phyloP scores from a whole-genome alignment of 768 basidiomycete species.

The Hemileccinum impolitum region DNA sequence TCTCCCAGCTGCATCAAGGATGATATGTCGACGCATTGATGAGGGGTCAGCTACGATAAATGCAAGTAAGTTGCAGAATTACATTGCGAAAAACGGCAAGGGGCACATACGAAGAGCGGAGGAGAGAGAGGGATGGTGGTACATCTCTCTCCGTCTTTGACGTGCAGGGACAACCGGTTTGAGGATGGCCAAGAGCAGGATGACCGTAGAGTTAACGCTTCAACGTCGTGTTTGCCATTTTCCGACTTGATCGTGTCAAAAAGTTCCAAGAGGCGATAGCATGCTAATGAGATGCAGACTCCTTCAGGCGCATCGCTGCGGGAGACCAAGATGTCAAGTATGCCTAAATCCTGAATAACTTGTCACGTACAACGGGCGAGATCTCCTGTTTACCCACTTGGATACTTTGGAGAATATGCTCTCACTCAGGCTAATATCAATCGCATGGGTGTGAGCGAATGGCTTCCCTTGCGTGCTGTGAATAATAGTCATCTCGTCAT shows the following conservation, averaged over 20 bases:
- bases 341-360: not conserved
- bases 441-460: slow-evolving; percentile 15
- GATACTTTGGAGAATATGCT: slow-evolving; percentile 25
- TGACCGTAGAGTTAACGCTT: slow-evolving; percentile 22
- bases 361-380: slow-evolving; percentile 29
- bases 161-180: slow-evolving; percentile 18
- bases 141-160: slow-evolving; percentile 6
- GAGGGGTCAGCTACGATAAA: slow-evolving; percentile 39
- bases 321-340: not conserved
- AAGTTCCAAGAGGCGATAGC: slow-evolving; percentile 36
- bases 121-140: slow-evolving; percentile 23
- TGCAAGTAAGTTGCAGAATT: not conserved
- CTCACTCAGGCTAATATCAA: slow-evolving; percentile 32
- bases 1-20: slow-evolving; percentile 38
- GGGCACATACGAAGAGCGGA: slow-evolving; percentile 34
- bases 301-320: slow-evolving; percentile 33
- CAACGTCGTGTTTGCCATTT: slow-evolving; percentile 13
- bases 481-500: slow-evolving; percentile 19
- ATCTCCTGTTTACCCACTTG: slow-evolving; percentile 37
- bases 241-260: slow-evolving; percentile 13
- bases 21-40: slow-evolving; percentile 52
- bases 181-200: slow-evolving; percentile 44
- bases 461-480: slow-evolving; percentile 17
- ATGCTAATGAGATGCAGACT: slow-evolving; percentile 45
- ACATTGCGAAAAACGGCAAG: not conserved